Evolutionary conservation across 306 rosid species (phyloP).

Genomic region (Lathyrus aphaca): DNA sequence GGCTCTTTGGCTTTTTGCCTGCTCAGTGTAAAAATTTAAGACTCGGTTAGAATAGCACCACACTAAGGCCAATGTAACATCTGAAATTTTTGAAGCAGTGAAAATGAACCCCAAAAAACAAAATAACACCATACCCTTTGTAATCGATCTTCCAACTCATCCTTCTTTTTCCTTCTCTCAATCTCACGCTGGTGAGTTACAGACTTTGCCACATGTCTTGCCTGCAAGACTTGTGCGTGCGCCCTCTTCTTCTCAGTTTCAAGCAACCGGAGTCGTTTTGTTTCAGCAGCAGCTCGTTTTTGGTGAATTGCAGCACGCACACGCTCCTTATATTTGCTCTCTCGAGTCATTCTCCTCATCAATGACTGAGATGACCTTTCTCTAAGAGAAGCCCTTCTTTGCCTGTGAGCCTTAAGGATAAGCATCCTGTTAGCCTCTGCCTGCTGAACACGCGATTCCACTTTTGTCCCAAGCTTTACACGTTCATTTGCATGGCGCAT

Average conservation of each 20-base stretch:
- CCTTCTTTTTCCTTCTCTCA: constrained; percentile 79
- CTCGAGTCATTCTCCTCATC: constrained; percentile 78
- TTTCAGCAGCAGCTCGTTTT: constrained; percentile 90
- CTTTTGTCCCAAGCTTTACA: constrained; percentile 70
- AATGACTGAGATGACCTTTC: constrained; percentile 88
- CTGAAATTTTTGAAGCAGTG: background rate
- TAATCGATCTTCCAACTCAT: constrained; percentile 84
- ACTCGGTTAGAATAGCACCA: constrained; percentile 14
- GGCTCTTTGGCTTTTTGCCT: constrained; percentile 92
- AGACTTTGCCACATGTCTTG: constrained; percentile 70
- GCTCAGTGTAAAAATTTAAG: constrained; percentile 34
- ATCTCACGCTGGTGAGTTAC: constrained; percentile 87
- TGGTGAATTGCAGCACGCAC: constrained; percentile 86
- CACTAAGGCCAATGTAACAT: constrained; percentile 4
- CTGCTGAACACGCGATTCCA: constrained; percentile 83
- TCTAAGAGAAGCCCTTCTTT: constrained; percentile 80
- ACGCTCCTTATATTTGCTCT: constrained; percentile 84
- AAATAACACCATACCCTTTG: constrained; percentile 66
- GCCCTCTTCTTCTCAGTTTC: constrained; percentile 94
- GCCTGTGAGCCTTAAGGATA: constrained; percentile 76
- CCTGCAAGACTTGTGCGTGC: constrained; percentile 74
- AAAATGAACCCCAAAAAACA: background rate
- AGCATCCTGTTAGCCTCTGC: constrained; percentile 89
- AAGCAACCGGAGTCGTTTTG: constrained; percentile 68
- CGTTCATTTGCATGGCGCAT: constrained; percentile 74